A percentile compares a stretch with the other conserved stretches of the same genome.
Conservation (phyloP, 2,329 filamentous ascomycete genomes). For the Paraphoma sp. region DNA sequence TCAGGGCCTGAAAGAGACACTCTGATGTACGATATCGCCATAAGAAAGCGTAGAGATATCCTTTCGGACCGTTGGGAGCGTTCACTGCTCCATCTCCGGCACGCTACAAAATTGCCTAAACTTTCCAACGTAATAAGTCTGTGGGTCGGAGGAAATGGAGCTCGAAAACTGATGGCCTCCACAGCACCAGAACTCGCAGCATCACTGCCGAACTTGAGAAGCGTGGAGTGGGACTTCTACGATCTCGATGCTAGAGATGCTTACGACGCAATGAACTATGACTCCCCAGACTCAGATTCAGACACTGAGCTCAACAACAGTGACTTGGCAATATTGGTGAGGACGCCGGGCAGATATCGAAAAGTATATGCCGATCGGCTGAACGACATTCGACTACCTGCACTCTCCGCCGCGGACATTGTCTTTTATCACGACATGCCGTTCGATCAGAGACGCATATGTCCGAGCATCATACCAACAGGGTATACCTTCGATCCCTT, state of each 20-base stretch:
- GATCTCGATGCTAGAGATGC: background rate
- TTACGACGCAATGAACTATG: background rate
- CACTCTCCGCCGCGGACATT: background rate
- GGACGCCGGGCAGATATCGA: background rate
- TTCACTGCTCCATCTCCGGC: background rate
- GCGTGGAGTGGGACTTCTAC: background rate
- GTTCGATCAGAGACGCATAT: slow-evolving; percentile 4
- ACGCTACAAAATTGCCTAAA: background rate
- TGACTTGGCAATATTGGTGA: background rate
- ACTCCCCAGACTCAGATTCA: background rate
- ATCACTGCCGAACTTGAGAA: background rate
- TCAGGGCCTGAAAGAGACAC: background rate
- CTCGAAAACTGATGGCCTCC: background rate
- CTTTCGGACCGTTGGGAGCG: background rate
- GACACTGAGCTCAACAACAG: background rate
- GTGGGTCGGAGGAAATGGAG: background rate
- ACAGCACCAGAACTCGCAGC: background rate
- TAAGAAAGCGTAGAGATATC: background rate
- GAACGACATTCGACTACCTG: background rate
- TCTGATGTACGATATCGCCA: background rate
- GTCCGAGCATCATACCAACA: slow-evolving; percentile 10
- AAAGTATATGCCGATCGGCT: background rate
- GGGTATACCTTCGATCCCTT: slow-evolving; percentile 12
- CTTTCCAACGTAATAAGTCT: background rate
- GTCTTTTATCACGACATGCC: slow-evolving; percentile 5